These are phyloP conservation scores for Metschnikowia baotianmanensis DNA, from an alignment of 805 yeast species.

Conservation along the genomic window DNA sequence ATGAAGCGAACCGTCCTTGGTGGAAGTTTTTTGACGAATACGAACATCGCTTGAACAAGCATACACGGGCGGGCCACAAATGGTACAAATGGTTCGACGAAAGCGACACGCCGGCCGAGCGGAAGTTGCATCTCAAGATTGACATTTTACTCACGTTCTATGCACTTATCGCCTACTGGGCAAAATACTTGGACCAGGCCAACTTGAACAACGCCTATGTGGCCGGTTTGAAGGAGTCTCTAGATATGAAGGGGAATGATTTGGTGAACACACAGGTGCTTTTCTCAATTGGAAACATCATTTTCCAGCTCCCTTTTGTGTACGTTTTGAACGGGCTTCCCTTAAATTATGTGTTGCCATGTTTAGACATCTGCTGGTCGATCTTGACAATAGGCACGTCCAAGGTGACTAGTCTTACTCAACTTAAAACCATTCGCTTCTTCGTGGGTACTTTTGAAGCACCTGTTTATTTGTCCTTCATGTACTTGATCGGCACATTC, in stretches of 20 bases:
- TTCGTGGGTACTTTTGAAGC: constrained; percentile 27
- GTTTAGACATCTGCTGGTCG: constrained; percentile 23
- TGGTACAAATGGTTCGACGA: constrained; percentile 32
- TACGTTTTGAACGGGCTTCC: constrained; percentile 24
- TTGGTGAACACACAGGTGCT: constrained; percentile 27
- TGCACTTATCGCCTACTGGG: constrained; percentile 34
- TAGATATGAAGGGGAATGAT: constrained; percentile 29
- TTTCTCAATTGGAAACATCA: constrained; percentile 23
- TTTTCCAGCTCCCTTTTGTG: constrained; percentile 25
- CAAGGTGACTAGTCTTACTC: constrained; percentile 17
- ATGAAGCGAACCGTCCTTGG: constrained; percentile 53
- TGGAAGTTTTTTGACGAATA: constrained; percentile 43
- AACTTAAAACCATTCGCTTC: constrained; percentile 26
- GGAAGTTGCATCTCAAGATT: constrained; percentile 28
- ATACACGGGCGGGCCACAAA: constrained; percentile 18
- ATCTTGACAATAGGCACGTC: constrained; percentile 22
- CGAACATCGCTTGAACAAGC: constrained; percentile 25
- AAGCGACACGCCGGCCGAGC: constrained; percentile 27
- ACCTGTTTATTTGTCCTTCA: constrained; percentile 26
- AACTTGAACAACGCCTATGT: constrained; percentile 28
- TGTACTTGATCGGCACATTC: constrained; percentile 25
- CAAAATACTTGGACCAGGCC: constrained; percentile 24
- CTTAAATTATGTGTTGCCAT: constrained; percentile 21
- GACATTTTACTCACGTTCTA: constrained; percentile 27
- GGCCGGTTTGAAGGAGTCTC: constrained; percentile 23